Evolutionary conservation across 257 asterid genomes (phyloP).

Genomic region (Rubia yunnanensis): DNA sequence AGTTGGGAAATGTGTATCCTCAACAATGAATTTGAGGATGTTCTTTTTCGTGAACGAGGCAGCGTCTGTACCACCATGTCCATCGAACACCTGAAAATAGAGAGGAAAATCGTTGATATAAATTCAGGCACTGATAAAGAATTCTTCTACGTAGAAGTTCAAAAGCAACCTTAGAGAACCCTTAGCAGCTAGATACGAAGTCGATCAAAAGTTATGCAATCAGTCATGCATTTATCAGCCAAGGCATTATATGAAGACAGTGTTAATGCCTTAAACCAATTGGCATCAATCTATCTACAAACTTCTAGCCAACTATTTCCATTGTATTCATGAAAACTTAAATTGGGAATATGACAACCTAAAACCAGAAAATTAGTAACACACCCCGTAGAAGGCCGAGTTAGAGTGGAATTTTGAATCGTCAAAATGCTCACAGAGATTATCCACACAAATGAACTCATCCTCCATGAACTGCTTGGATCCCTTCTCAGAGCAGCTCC

Average conservation of each 20-base stretch:
- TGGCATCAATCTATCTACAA: neutral
- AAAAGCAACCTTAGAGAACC: neutral
- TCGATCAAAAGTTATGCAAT: neutral
- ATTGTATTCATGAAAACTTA: neutral
- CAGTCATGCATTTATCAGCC: neutral
- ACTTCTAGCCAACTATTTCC: neutral
- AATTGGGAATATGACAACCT: neutral
- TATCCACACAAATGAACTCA: conserved; percentile 62
- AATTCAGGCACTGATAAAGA: neutral
- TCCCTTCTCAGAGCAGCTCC: conserved; percentile 78
- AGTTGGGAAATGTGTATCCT: conserved; percentile 64
- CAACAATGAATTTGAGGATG: conserved; percentile 50
- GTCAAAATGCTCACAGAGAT: conserved; percentile 46
- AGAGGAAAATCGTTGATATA: conserved; percentile 1
- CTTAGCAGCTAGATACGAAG: neutral
- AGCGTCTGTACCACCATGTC: conserved; percentile 81
- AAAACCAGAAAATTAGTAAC: conserved; percentile 23
- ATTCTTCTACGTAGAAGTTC: neutral
- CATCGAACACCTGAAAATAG: conserved; percentile 69
- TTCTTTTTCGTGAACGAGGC: conserved; percentile 65
- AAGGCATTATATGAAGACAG: neutral
- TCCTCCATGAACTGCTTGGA: conserved; percentile 87
- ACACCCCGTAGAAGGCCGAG: conserved; percentile 83
- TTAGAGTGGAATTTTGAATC: conserved; percentile 36
- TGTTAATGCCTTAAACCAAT: neutral